Percentiles rank a stretch among this genome's conserved stretches.
Evolutionary conservation across 148 eudicot species (phyloP).

Genomic region (Gaultheria prostrata): DNA sequence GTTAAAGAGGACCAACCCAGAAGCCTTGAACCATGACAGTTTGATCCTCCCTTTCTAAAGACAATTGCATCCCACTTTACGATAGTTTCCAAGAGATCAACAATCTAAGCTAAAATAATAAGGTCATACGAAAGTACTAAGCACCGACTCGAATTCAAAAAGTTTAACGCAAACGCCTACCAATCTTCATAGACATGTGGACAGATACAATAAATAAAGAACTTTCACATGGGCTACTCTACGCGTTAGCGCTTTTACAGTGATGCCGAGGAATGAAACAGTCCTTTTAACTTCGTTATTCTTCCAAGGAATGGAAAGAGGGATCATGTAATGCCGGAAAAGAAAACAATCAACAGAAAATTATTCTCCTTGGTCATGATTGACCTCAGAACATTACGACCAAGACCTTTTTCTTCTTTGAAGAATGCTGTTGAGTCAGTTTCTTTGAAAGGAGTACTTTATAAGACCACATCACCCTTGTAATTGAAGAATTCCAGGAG

Average conservation of each 20-base stretch:
- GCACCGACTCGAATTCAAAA: not conserved
- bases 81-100: too few relatives aligned
- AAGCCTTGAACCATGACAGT: not conserved
- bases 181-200: not conserved
- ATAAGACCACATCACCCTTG: not conserved
- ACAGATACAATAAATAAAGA: not conserved
- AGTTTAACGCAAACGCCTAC: not conserved
- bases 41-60: conserved; percentile 3
- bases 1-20: not conserved
- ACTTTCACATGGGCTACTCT: not conserved
- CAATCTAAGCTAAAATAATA: not conserved
- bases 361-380: not conserved
- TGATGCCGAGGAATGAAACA: not conserved
- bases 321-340: not conserved
- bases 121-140: not conserved
- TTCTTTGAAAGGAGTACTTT: not conserved
- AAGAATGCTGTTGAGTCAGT: too few relatives aligned
- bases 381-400: not conserved
- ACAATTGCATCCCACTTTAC: too few relatives aligned
- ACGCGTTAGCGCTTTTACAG: not conserved
- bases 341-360: not conserved
- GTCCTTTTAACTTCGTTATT: not conserved
- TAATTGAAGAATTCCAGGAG: not conserved
- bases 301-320: not conserved
- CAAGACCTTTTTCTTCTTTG: not conserved